A percentile compares a stretch with the other conserved stretches of the same genome.
Evolutionary conservation across 2,329 filamentous ascomycete species (phyloP).

Genomic region (Pseudocercospora pini-densiflorae): DNA sequence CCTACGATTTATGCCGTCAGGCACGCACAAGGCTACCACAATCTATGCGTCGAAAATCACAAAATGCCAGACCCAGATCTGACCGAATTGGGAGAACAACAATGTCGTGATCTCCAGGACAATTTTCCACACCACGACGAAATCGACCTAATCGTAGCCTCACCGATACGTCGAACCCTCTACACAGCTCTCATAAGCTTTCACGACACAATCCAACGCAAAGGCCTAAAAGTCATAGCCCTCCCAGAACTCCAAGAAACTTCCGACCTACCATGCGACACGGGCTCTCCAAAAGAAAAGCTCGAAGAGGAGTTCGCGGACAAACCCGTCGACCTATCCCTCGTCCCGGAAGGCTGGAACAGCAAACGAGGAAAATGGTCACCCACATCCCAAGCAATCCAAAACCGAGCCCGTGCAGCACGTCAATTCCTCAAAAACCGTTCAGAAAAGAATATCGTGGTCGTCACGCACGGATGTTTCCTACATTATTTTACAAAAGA

Average conservation of each 20-base stretch:
- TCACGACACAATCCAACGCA: conserved; percentile 55
- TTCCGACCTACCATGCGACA: conserved; percentile 74
- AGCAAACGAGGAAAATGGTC: conserved; percentile 62
- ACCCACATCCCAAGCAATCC: conserved; percentile 57
- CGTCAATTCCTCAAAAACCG: conserved; percentile 60
- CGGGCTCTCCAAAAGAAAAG: conserved; percentile 62
- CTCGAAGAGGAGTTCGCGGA: conserved; percentile 65
- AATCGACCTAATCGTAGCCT: conserved; percentile 74
- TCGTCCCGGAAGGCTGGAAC: conserved; percentile 70
- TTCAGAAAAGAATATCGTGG: conserved; percentile 69
- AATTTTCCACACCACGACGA: conserved; percentile 67
- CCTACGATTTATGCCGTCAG: conserved; percentile 67
- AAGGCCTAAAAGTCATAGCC: conserved; percentile 61
- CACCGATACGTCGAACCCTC: conserved; percentile 79
- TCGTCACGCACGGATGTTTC: conserved; percentile 80
- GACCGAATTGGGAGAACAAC: conserved; percentile 73
- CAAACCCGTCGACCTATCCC: conserved; percentile 65
- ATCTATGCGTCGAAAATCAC: conserved; percentile 72
- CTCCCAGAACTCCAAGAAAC: conserved; percentile 82
- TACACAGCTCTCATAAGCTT: conserved; percentile 77
- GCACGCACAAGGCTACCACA: conserved; percentile 79
- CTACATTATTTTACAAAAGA: conserved; percentile 86
- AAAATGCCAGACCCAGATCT: conserved; percentile 75
- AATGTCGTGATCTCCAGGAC: conserved; percentile 69
- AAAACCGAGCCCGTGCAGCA: conserved; percentile 64